A percentile compares a stretch with the other conserved stretches of the same genome.
Conservation (phyloP, 768 basidiomycete genomes). For the Suillus hirtellus region DNA sequence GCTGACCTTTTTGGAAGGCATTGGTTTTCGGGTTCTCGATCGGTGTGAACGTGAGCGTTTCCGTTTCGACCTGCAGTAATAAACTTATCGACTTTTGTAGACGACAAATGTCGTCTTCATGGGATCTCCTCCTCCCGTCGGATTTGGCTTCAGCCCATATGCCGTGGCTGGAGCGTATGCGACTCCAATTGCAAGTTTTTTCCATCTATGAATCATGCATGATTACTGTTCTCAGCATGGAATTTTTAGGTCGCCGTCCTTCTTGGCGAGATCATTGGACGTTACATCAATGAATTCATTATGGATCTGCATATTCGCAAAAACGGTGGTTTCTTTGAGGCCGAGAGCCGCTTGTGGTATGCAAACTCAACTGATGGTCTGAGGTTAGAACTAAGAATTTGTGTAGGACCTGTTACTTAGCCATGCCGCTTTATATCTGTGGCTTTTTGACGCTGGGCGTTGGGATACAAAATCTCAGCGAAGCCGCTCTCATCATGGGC, state of each 20-base stretch:
- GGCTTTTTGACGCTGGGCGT: constrained; percentile 45
- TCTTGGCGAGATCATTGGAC: constrained; percentile 52
- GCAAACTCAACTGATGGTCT: constrained; percentile 11
- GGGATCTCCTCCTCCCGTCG: constrained; percentile 43
- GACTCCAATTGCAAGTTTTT: constrained; percentile 41
- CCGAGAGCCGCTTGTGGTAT: constrained; percentile 48
- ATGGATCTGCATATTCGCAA: constrained; percentile 44
- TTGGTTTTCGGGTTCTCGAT: constrained; percentile 51
- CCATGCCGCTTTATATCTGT: constrained; percentile 40
- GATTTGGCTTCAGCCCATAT: constrained; percentile 46
- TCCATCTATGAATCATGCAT: background rate
- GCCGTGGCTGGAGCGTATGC: constrained; percentile 43
- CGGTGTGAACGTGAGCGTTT: constrained; percentile 41
- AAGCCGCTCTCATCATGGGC: constrained; percentile 37
- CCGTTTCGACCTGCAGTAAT: background rate
- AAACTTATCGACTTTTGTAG: constrained; percentile 21
- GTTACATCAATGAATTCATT: constrained; percentile 51
- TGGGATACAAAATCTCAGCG: constrained; percentile 34
- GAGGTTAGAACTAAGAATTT: background rate
- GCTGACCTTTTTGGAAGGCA: constrained; percentile 27
- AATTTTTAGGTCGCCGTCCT: constrained; percentile 44
- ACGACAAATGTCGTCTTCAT: constrained; percentile 59
- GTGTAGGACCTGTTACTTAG: constrained; percentile 39
- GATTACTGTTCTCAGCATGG: background rate
- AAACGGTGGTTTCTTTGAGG: constrained; percentile 53